Evolutionary conservation across 1,284 basidiomycete species (phyloP), one percentile per base, ranked within the genome.

Genomic region (Agaricales sp.): DNA sequence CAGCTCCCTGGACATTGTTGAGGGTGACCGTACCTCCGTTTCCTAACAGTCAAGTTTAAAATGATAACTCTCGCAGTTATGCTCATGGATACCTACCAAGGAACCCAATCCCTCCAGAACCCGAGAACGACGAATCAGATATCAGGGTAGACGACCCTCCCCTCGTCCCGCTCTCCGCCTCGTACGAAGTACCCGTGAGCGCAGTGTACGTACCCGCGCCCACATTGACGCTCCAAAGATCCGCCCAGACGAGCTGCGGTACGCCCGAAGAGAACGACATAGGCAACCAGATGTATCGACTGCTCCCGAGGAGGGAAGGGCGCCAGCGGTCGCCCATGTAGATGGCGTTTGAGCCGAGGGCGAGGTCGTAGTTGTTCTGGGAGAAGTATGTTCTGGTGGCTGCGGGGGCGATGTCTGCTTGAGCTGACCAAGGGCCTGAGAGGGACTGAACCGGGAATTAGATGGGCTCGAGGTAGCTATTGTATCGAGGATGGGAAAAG

Each of bases 321-420:
- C 75, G 64, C 80, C 79, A 82, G 39, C 79, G 71, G 58, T 82
- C 80, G 43, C 79, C 79, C 75, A 80, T 79, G 59, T 81, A 81
- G 50, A 81, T 71, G 1, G 69, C 73, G 53, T 71, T 73, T 2
- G 63, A 63, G 6, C 70, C 75, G 41, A 80, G 61, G 6, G 70
- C 67, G 46, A 80, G 60, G 57, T 80, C 75, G 57, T 66, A 80
- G 6, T 73, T 67, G 60, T 81, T 81, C 61, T 81, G 80, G 20
- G 78, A 80, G 58, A 73, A 79, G 58, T 76, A 82, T 2, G 78
- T 82, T 41, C 72, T 67, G 21, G 69, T 70, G 38, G 68, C 60
- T 51, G 60, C 51, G 2, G 78, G 70, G 8, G 78, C 74, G 50
- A 81, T 76, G 58, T 81, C 78, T 11, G 67, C 67, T 59, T 80